phyloP scores from a whole-genome alignment of 495 filamentous ascomycete genomes.

The Xylaria nigripes region DNA sequence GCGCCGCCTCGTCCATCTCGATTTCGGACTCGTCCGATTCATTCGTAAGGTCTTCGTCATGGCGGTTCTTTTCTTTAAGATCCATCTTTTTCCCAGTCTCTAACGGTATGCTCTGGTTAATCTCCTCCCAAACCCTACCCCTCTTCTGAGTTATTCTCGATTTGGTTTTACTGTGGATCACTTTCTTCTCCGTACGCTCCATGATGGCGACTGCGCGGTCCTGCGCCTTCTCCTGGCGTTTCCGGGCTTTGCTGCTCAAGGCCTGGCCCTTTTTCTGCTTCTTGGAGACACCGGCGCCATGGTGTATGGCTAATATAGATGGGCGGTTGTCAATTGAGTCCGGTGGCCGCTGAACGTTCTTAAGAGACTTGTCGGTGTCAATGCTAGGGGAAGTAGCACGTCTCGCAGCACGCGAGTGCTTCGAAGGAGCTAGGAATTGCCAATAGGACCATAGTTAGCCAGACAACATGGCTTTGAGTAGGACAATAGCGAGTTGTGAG shows the following conservation, averaged over 20 bases:
- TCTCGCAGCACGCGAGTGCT: constrained; percentile 65
- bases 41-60: constrained; percentile 9
- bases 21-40: constrained; percentile 29
- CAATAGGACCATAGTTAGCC: background rate
- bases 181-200: constrained; percentile 63
- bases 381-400: constrained; percentile 64
- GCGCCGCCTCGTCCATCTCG: constrained; percentile 27
- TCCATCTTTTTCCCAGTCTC: background rate
- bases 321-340: constrained; percentile 45
- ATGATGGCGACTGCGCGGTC: constrained; percentile 64
- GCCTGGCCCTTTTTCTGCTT: constrained; percentile 53
- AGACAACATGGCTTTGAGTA: background rate
- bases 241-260: constrained; percentile 54
- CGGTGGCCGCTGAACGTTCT: constrained; percentile 48
- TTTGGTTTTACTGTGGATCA: constrained; percentile 54
- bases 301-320: constrained; percentile 53
- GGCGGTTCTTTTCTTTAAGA: background rate
- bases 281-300: constrained; percentile 56
- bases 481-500: background rate
- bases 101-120: constrained; percentile 41
- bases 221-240: constrained; percentile 61
- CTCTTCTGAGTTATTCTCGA: constrained; percentile 51
- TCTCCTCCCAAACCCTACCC: constrained; percentile 50
- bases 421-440: constrained; percentile 30
- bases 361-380: constrained; percentile 68